Percentiles rank a stretch among this genome's conserved stretches.
These are phyloP conservation scores for Macrophomina phaseolina DNA, from an alignment of 2,329 filamentous ascomycete genomes.

Conservation along the genomic window DNA sequence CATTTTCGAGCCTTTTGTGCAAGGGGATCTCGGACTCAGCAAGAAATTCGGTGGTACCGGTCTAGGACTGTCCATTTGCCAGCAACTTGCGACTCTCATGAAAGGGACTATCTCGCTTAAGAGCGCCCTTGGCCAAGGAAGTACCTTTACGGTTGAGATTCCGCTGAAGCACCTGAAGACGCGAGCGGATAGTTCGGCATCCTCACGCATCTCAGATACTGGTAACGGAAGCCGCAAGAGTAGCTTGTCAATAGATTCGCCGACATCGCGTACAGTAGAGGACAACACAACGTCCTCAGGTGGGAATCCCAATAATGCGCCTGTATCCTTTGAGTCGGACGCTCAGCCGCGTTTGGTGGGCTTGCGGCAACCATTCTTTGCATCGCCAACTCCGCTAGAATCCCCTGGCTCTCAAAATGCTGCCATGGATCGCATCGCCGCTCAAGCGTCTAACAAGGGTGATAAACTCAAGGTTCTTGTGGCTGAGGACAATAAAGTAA, in stretches of 20 bases:
- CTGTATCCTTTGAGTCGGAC: conserved; percentile 60
- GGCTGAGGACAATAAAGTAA: conserved; percentile 72
- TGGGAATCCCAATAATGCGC: conserved; percentile 33
- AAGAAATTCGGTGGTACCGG: conserved; percentile 92
- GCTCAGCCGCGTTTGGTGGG: conserved; percentile 80
- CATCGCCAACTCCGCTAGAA: conserved; percentile 53
- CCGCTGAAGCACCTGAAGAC: conserved; percentile 79
- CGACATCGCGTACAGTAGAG: conserved; percentile 32
- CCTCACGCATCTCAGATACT: conserved; percentile 40
- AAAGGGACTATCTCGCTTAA: conserved; percentile 74
- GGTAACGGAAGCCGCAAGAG: conserved; percentile 34
- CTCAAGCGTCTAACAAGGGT: conserved; percentile 62
- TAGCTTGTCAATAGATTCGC: conserved; percentile 21
- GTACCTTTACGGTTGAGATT: conserved; percentile 81
- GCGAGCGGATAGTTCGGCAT: conserved; percentile 61
- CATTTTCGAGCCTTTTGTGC: conserved; percentile 93
- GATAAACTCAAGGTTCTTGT: conserved; percentile 80
- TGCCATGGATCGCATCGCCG: conserved; percentile 69
- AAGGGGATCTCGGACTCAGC: conserved; percentile 86
- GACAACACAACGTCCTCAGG: conserved; percentile 34
- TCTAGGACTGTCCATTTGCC: conserved; percentile 85
- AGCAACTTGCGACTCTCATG: conserved; percentile 84
- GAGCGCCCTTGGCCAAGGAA: conserved; percentile 75
- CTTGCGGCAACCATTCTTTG: conserved; percentile 82
- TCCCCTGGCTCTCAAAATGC: conserved; percentile 67